These are phyloP conservation scores for Talaromyces pinophilus DNA, from an alignment of 2,329 filamentous ascomycete species.

Conservation along the genomic window DNA sequence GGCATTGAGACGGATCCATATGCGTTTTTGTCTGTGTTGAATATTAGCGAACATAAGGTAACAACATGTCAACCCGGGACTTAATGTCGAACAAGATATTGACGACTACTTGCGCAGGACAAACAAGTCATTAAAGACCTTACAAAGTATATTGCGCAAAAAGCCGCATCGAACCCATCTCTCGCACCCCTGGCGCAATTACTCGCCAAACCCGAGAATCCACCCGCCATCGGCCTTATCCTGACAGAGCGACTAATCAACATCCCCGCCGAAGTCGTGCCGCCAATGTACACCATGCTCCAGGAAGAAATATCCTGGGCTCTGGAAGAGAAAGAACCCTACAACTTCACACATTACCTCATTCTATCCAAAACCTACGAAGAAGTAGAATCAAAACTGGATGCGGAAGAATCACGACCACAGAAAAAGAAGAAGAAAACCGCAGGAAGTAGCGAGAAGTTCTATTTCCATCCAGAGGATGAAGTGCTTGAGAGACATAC, in stretches of 20 bases:
- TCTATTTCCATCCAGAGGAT: slow-evolving; percentile 96
- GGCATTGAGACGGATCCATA: slow-evolving; percentile 90
- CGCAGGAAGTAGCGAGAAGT: slow-evolving; percentile 54
- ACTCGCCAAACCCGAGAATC: slow-evolving; percentile 53
- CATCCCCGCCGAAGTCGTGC: slow-evolving; percentile 88
- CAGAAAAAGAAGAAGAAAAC: slow-evolving; percentile 67
- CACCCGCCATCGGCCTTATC: slow-evolving; percentile 72
- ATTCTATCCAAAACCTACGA: slow-evolving; percentile 89
- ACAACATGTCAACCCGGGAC: background rate
- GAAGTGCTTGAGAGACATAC: slow-evolving; percentile 82
- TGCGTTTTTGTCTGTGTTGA: slow-evolving; percentile 86
- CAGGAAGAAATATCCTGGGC: slow-evolving; percentile 87
- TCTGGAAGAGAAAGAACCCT: slow-evolving; percentile 86
- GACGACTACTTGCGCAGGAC: slow-evolving; percentile 48
- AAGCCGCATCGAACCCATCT: slow-evolving; percentile 54
- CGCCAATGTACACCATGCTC: slow-evolving; percentile 93
- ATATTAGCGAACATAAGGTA: slow-evolving; percentile 72
- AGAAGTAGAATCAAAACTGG: slow-evolving; percentile 79
- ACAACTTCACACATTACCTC: slow-evolving; percentile 89
- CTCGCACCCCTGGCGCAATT: slow-evolving; percentile 61
- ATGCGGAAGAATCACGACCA: slow-evolving; percentile 63
- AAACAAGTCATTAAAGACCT: slow-evolving; percentile 72
- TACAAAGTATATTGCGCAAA: slow-evolving; percentile 66
- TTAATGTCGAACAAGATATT: background rate
- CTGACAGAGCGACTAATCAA: slow-evolving; percentile 95